A percentile compares a stretch with the other conserved stretches of the same genome.
Conservation (phyloP, 176 grass and related monocot genomes). For the Eleusine indica region DNA sequence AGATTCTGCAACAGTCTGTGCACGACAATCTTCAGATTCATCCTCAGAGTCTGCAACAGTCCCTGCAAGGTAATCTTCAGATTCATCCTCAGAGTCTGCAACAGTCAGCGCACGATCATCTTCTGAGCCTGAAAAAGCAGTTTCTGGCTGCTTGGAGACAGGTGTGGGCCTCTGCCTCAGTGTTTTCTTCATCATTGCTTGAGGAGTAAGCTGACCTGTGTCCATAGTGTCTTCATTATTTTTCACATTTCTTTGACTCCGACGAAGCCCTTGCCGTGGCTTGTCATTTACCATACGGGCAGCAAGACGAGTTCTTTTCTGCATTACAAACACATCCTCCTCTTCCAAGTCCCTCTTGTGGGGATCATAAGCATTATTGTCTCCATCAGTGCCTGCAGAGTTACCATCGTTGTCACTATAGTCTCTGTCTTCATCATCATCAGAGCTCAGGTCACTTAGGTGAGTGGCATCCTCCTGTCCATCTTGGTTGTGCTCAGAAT, state of each 20-base stretch:
- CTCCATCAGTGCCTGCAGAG: slow-evolving; percentile 30
- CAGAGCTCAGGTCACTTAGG: slow-evolving; percentile 40
- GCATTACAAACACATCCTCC: slow-evolving; percentile 18
- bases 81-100: slow-evolving; percentile 31
- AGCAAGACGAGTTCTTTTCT: slow-evolving; percentile 40
- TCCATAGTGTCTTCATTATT: slow-evolving; percentile 22
- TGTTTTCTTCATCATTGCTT: slow-evolving; percentile 57
- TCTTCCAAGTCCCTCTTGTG: slow-evolving; percentile 30
- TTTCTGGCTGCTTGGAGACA: slow-evolving; percentile 37
- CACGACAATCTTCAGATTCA: slow-evolving; percentile 29
- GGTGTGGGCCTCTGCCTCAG: slow-evolving; percentile 57
- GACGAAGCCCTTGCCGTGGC: slow-evolving; percentile 44
- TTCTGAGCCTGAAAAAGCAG: slow-evolving; percentile 39
- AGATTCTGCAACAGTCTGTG: slow-evolving; percentile 6
- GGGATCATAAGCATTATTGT: slow-evolving; percentile 36
- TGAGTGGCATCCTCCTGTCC: slow-evolving; percentile 30
- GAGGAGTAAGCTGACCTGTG: slow-evolving; percentile 36
- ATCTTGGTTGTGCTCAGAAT: slow-evolving; percentile 32
- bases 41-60: slow-evolving; percentile 27
- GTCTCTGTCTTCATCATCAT: slow-evolving; percentile 41
- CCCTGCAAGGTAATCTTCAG: slow-evolving; percentile 33
- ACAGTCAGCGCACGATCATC: slow-evolving; percentile 15
- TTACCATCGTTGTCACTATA: slow-evolving; percentile 46
- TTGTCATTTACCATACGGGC: slow-evolving; percentile 23
- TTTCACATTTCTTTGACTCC: slow-evolving; percentile 57